phyloP scores from a whole-genome alignment of 1,284 basidiomycete species.

The Austroboletus rostrupii region DNA sequence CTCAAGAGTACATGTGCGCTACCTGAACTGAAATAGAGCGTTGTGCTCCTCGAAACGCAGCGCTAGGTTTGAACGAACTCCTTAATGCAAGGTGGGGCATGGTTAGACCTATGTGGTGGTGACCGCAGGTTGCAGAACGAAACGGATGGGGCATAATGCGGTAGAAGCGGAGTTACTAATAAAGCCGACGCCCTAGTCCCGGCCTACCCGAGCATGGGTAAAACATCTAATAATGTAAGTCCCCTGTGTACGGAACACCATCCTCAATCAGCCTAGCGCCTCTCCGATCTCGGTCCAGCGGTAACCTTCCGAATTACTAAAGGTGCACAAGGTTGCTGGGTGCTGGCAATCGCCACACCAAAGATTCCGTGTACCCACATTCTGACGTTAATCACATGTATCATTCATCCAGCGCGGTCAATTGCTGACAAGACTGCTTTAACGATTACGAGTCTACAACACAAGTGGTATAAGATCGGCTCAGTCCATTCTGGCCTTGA shows the following conservation, averaged over 20 bases:
- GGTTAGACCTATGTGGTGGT: constrained; percentile 3
- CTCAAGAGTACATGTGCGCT: constrained; percentile 21
- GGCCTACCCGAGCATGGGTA: not conserved
- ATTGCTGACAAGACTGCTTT: too few relatives aligned
- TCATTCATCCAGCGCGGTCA: too few relatives aligned
- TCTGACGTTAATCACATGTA: too few relatives aligned
- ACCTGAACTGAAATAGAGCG: constrained; percentile 65
- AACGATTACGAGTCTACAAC: not conserved
- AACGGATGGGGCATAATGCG: constrained; percentile 4
- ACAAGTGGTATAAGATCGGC: constrained; percentile 10
- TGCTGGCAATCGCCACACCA: too few relatives aligned
- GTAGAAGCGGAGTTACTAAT: constrained; percentile 17
- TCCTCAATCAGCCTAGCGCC: too few relatives aligned
- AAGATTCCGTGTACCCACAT: too few relatives aligned
- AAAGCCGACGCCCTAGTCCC: not conserved
- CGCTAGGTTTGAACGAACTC: constrained; percentile 22
- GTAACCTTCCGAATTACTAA: too few relatives aligned
- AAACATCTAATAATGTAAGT: not conserved
- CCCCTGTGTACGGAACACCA: too few relatives aligned
- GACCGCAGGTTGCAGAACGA: constrained; percentile 9
- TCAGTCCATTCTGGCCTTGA: constrained; percentile 92
- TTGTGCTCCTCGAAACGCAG: constrained; percentile 27
- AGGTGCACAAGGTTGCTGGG: too few relatives aligned
- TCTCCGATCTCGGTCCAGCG: too few relatives aligned
- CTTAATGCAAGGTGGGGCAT: constrained; percentile 30